Percentiles rank a stretch among this genome's conserved stretches.
phyloP scores from a whole-genome alignment of 371 early-diverging fungal genomes.

The Apophysomyces sp. region DNA sequence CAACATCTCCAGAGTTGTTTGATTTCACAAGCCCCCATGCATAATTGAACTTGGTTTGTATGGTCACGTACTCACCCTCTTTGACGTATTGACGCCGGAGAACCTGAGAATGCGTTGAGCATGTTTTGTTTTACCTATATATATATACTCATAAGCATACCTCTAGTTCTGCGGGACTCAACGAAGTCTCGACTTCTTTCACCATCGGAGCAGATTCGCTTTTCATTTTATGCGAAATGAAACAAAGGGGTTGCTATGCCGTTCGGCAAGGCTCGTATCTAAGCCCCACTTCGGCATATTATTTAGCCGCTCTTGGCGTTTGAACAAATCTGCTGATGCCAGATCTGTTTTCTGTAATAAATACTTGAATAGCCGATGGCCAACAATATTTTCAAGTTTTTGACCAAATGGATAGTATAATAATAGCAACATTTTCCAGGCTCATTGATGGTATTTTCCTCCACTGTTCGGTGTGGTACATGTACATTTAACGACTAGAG shows the following conservation, averaged over 20 bases:
- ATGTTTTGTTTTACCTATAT: background rate
- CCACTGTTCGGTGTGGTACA: no score
- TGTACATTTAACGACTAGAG: no score
- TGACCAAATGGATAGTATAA: no score
- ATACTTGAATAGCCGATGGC: no score
- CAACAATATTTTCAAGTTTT: no score
- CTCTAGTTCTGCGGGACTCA: conserved; percentile 38
- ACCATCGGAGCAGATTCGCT: conserved; percentile 34
- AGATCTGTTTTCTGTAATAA: no score
- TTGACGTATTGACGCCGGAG: conserved; percentile 71
- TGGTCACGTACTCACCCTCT: conserved; percentile 64
- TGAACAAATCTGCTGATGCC: no score
- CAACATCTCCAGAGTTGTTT: conserved; percentile 60
- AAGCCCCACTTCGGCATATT: background rate
- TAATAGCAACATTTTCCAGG: no score
- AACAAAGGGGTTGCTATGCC: background rate
- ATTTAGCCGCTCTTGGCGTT: background rate
- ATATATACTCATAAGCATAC: conserved; percentile 16
- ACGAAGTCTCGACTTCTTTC: conserved; percentile 40
- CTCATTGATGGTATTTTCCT: no score
- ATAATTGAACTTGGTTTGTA: conserved; percentile 95
- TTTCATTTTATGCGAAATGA: conserved; percentile 15
- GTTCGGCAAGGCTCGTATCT: background rate
- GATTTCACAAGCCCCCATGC: conserved; percentile 92
- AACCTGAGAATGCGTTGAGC: conserved; percentile 41